Evolutionary conservation across 805 yeast species (phyloP).

Genomic region (Candida vartiovaarae): DNA sequence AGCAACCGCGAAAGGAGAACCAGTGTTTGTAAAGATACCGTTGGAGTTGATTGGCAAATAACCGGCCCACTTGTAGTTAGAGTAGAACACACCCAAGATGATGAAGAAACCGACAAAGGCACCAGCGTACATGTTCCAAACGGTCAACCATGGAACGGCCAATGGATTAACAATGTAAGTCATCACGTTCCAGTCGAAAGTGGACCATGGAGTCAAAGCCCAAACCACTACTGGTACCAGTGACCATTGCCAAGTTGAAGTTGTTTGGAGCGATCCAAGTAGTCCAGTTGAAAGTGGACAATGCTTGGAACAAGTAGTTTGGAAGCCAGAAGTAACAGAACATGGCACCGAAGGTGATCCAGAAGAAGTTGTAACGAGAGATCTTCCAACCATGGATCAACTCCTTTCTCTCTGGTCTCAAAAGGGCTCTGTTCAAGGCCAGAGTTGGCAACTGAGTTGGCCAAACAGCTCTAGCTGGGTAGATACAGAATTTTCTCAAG

Average conservation of each 20-base stretch:
- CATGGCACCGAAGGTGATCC: conserved; percentile 26
- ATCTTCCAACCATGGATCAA: conserved; percentile 28
- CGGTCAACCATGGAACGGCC: conserved; percentile 38
- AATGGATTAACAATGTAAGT: conserved; percentile 35
- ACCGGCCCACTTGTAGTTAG: conserved; percentile 33
- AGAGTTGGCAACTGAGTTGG: conserved; percentile 44
- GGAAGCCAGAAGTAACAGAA: conserved; percentile 42
- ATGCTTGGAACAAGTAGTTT: conserved; percentile 33
- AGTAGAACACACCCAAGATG: conserved; percentile 32
- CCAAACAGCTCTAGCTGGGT: conserved; percentile 48
- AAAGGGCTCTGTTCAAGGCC: conserved; percentile 43
- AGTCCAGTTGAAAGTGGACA: conserved; percentile 45
- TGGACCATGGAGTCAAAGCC: conserved; percentile 50
- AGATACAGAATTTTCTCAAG: conserved; percentile 49
- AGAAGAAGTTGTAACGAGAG: conserved; percentile 29
- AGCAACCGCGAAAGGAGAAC: conserved; percentile 38
- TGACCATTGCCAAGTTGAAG: conserved; percentile 38
- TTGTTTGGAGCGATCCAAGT: conserved; percentile 51
- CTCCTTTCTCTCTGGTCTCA: conserved; percentile 29
- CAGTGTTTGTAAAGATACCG: conserved; percentile 44
- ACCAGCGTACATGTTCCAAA: conserved; percentile 28
- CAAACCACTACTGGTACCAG: conserved; percentile 41
- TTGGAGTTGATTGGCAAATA: conserved; percentile 40
- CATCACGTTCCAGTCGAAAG: conserved; percentile 46
- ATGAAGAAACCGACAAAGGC: conserved; percentile 26